Base-by-base conservation (phyloP, 2,329 filamentous ascomycete species). In the Helotiales sp. region DNA sequence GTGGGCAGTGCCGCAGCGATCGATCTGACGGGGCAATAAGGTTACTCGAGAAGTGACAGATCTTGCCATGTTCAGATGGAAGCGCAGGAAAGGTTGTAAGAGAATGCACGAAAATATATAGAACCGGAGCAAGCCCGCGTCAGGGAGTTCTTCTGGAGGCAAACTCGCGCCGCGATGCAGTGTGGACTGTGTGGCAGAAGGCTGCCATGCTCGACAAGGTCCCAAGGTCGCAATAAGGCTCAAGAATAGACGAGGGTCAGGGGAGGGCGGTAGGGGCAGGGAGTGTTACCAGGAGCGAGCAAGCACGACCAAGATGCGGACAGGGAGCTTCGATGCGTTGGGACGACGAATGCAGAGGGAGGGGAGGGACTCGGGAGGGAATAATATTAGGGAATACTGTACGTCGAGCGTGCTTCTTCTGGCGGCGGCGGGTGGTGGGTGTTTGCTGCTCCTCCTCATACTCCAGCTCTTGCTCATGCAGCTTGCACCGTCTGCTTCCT, bases 51-150 rank as follows among this genome's bases (percentile, higher is more conserved):
- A 63, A 54, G 49, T 58, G 55, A 59, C 47, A 63, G 53, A 55
- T 57, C 61, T 54, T 31, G 52, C 58, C 53, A 58, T 58, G 53
- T 60, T 58, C 57, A 54, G 57, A 57, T 31, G 57, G 52, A 57
- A 47, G 19, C 42, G 52, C 36, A 54, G 52, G 27, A 49, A 33
- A 33, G 47, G 51, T 33, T 44, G 25, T 29, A 22, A 29, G 55
- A 53, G 47, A 50, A 33, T 27, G 56, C 46, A 46, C 48, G 60
- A 61, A 57, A 56, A 61, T 60, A 63, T 63, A 64, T 63, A 60
- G 31, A 61, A 54, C 48, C 27, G 38, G 25, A 38, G 36, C 47
- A 38, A 44, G 40, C 38, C 57, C 53, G 51, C 55, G 47, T 56
- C 25, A 55, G 54, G 58, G 42, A 33, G 30, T 55, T 36, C 61